Evolutionary conservation across 352 stramenopile species (phyloP), one percentile per base, ranked within the genome.

Genomic region (Globisporangium canariense): DNA sequence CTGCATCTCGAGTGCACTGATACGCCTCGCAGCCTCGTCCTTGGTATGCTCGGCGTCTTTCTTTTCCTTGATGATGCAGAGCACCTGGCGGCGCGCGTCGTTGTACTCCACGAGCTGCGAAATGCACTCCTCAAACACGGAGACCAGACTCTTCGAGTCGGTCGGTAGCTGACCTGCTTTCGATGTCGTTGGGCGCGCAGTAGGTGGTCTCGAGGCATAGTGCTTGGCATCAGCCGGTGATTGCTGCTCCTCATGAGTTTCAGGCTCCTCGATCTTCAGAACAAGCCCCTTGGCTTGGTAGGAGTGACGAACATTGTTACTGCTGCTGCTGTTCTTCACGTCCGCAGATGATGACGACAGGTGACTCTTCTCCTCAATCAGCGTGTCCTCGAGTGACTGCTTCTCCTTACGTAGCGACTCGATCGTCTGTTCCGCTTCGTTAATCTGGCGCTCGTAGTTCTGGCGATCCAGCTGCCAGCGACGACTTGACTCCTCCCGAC

Each of bases 1-100:
- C 38, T 92, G 77, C 84, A 94, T 91, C 65, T 94, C 84, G n/a
- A 94, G 63, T 3, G 81, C 79, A 40, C 78, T 91, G 25, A 91
- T 62, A 14, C 83, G 83, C 4, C 69, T 69, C 30, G 69, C 66
- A 0, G 80, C 80, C 59, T 91, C 83, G 16, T 75, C 77, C 25
- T 85, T 85, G 55, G 72, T 84, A 0, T 79, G 72, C 57, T 90
- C 71, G 0, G 83, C 77, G 8, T 76, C 70, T 50, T 90, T 83
- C 61, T 90, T 92, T 22, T 84, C 81, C 34, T 85, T 84, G 1
- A 91, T 63, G 20, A 94, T 71, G 22, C 74, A 69, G 32, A 88
- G 69, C 51, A 94, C 77, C 49, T 94, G 77, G 1, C 74, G 73
- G 0, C 76, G 74, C 32, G 77, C 76, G 13, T 79, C 70, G 22